Percentiles rank a stretch among this genome's conserved stretches.
Evolutionary conservation across 306 rosid species (phyloP).

Genomic region (Aeschynomene evenia): DNA sequence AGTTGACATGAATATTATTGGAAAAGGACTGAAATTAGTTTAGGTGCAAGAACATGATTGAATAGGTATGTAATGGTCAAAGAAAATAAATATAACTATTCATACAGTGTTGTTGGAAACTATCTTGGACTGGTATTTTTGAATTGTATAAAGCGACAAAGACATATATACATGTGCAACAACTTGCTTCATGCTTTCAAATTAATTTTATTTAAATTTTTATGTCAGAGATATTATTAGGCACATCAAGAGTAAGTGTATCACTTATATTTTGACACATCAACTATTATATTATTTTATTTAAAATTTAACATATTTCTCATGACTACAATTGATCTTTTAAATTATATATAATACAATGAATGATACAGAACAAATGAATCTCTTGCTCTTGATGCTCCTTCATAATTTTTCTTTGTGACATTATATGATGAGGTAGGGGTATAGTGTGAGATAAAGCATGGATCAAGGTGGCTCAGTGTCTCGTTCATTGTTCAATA

Average conservation of each 20-base stretch:
- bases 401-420: background rate
- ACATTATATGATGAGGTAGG: background rate
- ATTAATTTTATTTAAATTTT: no score
- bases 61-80: slow-evolving; percentile 35
- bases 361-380: no score
- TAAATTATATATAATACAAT: no score
- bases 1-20: slow-evolving; percentile 28
- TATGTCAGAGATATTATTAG: no score
- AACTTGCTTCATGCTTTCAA: slow-evolving; percentile 19
- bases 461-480: slow-evolving; percentile 36
- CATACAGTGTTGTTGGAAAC: slow-evolving; percentile 23
- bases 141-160: slow-evolving; percentile 7
- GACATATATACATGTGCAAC: slow-evolving; percentile 28
- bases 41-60: slow-evolving; percentile 31
- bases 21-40: slow-evolving; percentile 32
- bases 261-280: no score
- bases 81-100: slow-evolving; percentile 35
- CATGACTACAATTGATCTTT: no score
- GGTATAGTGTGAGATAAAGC: slow-evolving; percentile 8
- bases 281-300: no score
- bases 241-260: no score
- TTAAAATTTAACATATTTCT: no score
- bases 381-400: no score
- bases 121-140: slow-evolving; percentile 16
- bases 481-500: slow-evolving; percentile 3